Evolutionary conservation across 257 asterid species (phyloP), one percentile per base, ranked within the genome.

Genomic region (Nemophila menziesii): DNA sequence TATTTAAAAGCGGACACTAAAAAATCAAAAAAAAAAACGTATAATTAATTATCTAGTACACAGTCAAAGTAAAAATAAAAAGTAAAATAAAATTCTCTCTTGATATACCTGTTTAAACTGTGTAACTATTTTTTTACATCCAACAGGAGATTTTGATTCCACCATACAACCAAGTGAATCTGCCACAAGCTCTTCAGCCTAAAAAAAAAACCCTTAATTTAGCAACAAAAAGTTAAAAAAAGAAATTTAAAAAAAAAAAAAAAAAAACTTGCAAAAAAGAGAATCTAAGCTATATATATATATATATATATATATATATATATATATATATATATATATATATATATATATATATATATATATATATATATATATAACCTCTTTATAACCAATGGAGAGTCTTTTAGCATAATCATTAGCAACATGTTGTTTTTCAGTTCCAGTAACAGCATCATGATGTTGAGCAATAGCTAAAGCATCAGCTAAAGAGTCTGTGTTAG

Each of bases 341-440:
- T n/a, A n/a, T n/a, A n/a, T n/a, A n/a, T n/a, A n/a, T n/a, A n/a
- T n/a, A n/a, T n/a, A n/a, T n/a, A n/a, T n/a, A n/a, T n/a, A n/a
- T n/a, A n/a, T n/a, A n/a, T n/a, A n/a, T n/a, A n/a, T n/a, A n/a
- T n/a, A n/a, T n/a, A n/a, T n/a, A n/a, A 85, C 99, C 86, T 90
- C 81, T 67, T 77, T 72, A 62, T 90, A 82, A 58, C 99, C 96
- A 29, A 90, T 85, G 7, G 80, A 65, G 51, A 85, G 85, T 44
- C 99, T 79, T 65, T 75, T 85, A n/a, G 96, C 81, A 55, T 90
- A 90, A 76, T 85, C 99, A 69, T 77, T 26, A 51, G 99, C 94
- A 5, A 90, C 96, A 47, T 90, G 99, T 52, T 90, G 99, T 70
- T 90, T 56, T 63, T 71, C 82, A 4, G 99, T 90, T 57, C 99